A percentile compares a stretch with the other conserved stretches of the same genome.
These are phyloP conservation scores for Paxillus involutus DNA, from an alignment of 768 basidiomycete genomes.

Conservation along the genomic window DNA sequence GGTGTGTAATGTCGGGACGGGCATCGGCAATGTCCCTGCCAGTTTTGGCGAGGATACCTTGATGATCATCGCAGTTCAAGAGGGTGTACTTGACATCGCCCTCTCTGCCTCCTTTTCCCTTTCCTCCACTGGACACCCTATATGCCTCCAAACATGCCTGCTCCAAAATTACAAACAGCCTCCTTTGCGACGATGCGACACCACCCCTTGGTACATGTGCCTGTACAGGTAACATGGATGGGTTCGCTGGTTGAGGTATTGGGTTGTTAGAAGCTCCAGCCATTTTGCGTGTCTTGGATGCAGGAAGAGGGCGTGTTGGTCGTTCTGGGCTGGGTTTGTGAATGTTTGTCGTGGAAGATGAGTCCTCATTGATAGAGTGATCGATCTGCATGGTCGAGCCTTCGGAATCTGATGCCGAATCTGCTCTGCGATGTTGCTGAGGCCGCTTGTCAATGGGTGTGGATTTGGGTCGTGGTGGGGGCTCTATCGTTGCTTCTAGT, in stretches of 20 bases:
- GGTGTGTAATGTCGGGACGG: conserved; percentile 98
- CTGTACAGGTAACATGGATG: conserved; percentile 79
- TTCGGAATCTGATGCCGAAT: conserved; percentile 36
- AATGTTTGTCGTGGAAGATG: conserved; percentile 13
- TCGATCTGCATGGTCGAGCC: conserved; percentile 36
- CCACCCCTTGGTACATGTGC: conserved; percentile 68
- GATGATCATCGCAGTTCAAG: conserved; percentile 98
- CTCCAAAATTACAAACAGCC: conserved; percentile 88
- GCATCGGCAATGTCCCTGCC: conserved; percentile 98
- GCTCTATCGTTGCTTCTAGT: conserved; percentile 32
- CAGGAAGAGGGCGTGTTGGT: conserved; percentile 64
- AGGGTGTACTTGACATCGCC: conserved; percentile 94
- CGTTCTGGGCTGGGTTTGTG: conserved; percentile 38
- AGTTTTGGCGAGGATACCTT: conserved; percentile 96
- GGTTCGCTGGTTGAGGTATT: conserved; percentile 57
- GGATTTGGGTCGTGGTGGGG: conserved; percentile 72
- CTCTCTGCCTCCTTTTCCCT: conserved; percentile 51
- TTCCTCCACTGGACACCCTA: conserved; percentile 64
- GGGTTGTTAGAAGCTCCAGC: conserved; percentile 42
- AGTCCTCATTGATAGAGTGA: background rate
- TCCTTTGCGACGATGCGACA: conserved; percentile 53
- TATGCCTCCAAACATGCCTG: conserved; percentile 97
- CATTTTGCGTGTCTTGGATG: conserved; percentile 57
- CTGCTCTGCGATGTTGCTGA: conserved; percentile 45
- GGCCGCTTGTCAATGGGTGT: conserved; percentile 65